Evolutionary conservation across 2,329 filamentous ascomycete species (phyloP).

Genomic region (Epichloe sibirici): DNA sequence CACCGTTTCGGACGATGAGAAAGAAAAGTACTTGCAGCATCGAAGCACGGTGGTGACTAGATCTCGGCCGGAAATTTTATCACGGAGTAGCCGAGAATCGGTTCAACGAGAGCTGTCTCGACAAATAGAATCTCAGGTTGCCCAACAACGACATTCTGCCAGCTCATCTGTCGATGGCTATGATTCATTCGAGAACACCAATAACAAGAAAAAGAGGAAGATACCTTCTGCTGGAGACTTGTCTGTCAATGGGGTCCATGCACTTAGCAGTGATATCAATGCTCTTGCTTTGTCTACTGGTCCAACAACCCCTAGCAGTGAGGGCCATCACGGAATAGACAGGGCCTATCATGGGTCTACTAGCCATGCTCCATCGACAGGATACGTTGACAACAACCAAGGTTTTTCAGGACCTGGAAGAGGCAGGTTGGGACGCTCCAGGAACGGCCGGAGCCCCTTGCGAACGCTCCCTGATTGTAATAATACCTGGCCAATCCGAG

Average conservation of each 20-base stretch:
- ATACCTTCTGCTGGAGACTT: slow-evolving; percentile 79
- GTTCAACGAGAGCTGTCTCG: slow-evolving; percentile 33
- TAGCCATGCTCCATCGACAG: slow-evolving; percentile 28
- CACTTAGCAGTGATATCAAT: slow-evolving; percentile 29
- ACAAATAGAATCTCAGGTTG: slow-evolving; percentile 27
- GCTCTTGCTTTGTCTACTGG: slow-evolving; percentile 15
- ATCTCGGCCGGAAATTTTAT: slow-evolving; percentile 33
- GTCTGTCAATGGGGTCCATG: slow-evolving; percentile 31
- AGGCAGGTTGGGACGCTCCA: slow-evolving; percentile 64
- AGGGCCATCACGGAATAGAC: slow-evolving; percentile 13
- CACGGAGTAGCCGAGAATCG: slow-evolving; percentile 29
- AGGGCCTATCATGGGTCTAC: slow-evolving; percentile 12
- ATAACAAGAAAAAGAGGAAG: slow-evolving; percentile 99
- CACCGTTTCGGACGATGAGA: slow-evolving; percentile 17
- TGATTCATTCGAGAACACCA: slow-evolving; percentile 95
- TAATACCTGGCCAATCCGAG: slow-evolving; percentile 40
- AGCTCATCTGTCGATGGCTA: slow-evolving; percentile 73
- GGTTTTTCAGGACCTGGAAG: slow-evolving; percentile 77
- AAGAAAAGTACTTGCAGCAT: slow-evolving; percentile 44
- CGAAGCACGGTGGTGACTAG: slow-evolving; percentile 30
- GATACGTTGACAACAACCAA: slow-evolving; percentile 34
- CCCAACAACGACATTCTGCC: slow-evolving; percentile 50
- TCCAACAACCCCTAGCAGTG: slow-evolving; percentile 18
- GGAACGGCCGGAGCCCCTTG: slow-evolving; percentile 49
- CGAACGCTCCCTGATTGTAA: slow-evolving; percentile 47